Evolutionary conservation across 1,139 yeast species (phyloP), one percentile per base, ranked within the genome.

Genomic region (Hyphopichia pseudoburtonii): DNA sequence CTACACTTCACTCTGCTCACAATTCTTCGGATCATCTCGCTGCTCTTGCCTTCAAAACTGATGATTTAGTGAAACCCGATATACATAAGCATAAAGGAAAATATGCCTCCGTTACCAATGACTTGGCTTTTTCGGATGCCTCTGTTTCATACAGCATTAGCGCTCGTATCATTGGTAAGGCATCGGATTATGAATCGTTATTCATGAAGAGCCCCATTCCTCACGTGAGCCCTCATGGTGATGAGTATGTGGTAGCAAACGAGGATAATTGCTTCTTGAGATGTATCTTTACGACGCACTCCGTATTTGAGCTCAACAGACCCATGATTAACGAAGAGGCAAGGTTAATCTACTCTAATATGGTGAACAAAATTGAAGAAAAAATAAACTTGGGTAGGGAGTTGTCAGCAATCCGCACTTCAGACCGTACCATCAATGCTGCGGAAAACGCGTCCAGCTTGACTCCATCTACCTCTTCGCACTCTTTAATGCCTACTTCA

Each of bases 161-260:
- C 51, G 71, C 70, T 2, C 48, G 70, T 30, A 51, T 67, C 22
- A 62, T 69, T 28, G 72, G 72, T 2, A 57, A 57, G 37, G 59
- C 65, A 4, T 53, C 62, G 3, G 62, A 59, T 14, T 64, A 65
- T 47, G 54, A 50, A 30, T 44, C 38, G 15, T 45, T 52, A 26
- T 47, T 60, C n/a, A 39, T 44, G 35, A 43, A 42, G 18, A 49
- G 39, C 26, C 40, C 52, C 1, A 28, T 44, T 14, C 47, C 53
- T 4, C 46, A 46, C 34, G 30, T 48, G 17, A 41, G 43, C 19
- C 51, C 54, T 3, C 28, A 38, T 11, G 47, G 46, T 3, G 70
- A 69, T 42, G 72, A 69, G 43, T 65, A 62, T 35, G 67, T 68
- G 17, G 62, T 68, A 12, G 64, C 64, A 3, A 63, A 60, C 34